Evolutionary conservation across 2,329 filamentous ascomycete genomes (phyloP).

Genomic region (Hymenoscyphus fraxineus): DNA sequence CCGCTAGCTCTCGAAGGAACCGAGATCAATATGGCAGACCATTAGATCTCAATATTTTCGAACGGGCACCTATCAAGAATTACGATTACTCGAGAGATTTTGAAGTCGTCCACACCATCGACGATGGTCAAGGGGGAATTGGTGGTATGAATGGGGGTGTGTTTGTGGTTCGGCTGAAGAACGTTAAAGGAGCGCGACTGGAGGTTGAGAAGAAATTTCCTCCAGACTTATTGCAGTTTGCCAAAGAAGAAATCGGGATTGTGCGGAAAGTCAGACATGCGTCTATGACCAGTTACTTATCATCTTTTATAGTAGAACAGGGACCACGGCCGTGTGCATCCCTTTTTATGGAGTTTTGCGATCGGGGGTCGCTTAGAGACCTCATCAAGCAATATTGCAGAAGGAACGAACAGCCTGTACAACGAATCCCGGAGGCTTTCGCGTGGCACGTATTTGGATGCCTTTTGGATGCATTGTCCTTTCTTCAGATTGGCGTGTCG

Average conservation of each 20-base stretch:
- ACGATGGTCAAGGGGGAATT: slow-evolving; percentile 21
- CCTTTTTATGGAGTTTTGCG: slow-evolving; percentile 32
- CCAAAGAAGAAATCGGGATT: neutral
- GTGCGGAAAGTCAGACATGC: neutral
- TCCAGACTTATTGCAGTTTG: neutral
- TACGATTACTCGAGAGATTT: slow-evolving; percentile 20
- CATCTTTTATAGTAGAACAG: slow-evolving; percentile 20
- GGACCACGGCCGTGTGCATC: slow-evolving; percentile 16
- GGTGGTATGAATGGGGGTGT: slow-evolving; percentile 30
- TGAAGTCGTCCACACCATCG: slow-evolving; percentile 27
- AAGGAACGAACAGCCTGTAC: slow-evolving; percentile 2
- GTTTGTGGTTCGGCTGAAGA: slow-evolving; percentile 17
- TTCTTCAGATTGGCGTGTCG: slow-evolving; percentile 23
- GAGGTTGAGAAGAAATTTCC: slow-evolving; percentile 17
- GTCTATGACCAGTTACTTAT: slow-evolving; percentile 23
- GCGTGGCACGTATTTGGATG: slow-evolving; percentile 31
- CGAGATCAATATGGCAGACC: neutral
- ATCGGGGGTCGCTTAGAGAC: slow-evolving; percentile 27
- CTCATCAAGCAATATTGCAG: slow-evolving; percentile 22
- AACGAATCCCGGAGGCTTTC: slow-evolving; percentile 25
- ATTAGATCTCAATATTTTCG: slow-evolving; percentile 6
- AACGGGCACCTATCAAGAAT: slow-evolving; percentile 10
- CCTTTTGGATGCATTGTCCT: slow-evolving; percentile 29
- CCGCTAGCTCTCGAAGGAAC: slow-evolving; percentile 4
- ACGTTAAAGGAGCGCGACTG: neutral